Percentiles rank a stretch among this genome's conserved stretches.
These are phyloP conservation scores for Olyra latifolia DNA, from an alignment of 176 grass and related monocot genomes.

Conservation along the genomic window DNA sequence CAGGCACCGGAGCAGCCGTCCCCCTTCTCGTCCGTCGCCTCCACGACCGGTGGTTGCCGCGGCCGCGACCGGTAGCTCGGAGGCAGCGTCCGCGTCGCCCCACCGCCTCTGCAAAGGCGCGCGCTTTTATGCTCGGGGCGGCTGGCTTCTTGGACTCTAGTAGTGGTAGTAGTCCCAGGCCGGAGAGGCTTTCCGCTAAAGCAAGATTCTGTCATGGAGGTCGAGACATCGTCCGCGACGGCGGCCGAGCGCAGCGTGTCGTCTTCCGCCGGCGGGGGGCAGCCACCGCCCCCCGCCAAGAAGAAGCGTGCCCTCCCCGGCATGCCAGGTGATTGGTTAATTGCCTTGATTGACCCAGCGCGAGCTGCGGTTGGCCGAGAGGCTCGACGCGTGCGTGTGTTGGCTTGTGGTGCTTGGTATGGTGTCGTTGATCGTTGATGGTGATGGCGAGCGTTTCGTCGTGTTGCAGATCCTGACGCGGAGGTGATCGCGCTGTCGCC, in stretches of 20 bases:
- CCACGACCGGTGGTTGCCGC: conserved; percentile 41
- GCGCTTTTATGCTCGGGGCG: conserved; percentile 39
- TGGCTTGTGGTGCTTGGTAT: not conserved
- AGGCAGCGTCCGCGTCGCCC: not conserved
- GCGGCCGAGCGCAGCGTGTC: conserved; percentile 58
- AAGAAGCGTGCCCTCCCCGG: conserved; percentile 97
- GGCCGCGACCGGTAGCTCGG: conserved; percentile 48
- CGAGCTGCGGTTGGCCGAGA: not conserved
- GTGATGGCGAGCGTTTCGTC: conserved; percentile 16
- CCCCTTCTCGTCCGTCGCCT: not conserved
- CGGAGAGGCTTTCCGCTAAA: conserved; percentile 12
- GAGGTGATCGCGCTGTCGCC: conserved; percentile 97
- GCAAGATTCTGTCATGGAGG: conserved; percentile 56
- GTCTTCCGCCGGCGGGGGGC: conserved; percentile 54
- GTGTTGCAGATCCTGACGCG: conserved; percentile 80
- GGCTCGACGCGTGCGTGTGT: not conserved
- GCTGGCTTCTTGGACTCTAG: conserved; percentile 31
- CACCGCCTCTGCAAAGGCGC: not conserved
- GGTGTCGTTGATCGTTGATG: not conserved
- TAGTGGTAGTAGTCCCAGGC: not conserved
- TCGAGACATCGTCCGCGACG: conserved; percentile 57
- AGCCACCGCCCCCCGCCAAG: conserved; percentile 45
- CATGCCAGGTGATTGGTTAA: conserved; percentile 73
- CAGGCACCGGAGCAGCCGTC: not conserved
- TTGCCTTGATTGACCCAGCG: not conserved